These are phyloP conservation scores for Salvia sclarea DNA, from an alignment of 305 asterid genomes.

Conservation along the genomic window DNA sequence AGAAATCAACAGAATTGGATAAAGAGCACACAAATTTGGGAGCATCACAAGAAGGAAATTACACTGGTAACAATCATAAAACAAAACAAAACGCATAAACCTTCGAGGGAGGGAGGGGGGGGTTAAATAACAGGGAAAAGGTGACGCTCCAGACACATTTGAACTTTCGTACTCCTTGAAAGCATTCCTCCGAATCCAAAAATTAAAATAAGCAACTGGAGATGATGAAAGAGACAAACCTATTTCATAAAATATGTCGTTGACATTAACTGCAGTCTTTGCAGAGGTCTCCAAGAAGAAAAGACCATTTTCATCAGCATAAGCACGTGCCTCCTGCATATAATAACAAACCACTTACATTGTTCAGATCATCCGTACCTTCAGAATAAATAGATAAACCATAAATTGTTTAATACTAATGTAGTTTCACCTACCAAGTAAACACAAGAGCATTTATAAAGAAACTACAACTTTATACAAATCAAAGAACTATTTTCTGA, in stretches of 20 bases:
- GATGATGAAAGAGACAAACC: slow-evolving; percentile 45
- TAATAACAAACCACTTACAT: slow-evolving; percentile 2
- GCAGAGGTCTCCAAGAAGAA: slow-evolving; percentile 93
- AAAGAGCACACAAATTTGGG: neutral
- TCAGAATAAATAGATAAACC: neutral
- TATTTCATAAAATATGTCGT: slow-evolving; percentile 79
- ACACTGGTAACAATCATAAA: neutral
- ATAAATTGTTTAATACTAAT: neutral
- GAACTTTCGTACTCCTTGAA: slow-evolving; percentile 3
- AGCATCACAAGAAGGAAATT: neutral
- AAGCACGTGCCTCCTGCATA: slow-evolving; percentile 68
- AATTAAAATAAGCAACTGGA: neutral
- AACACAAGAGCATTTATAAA: slow-evolving; percentile 6
- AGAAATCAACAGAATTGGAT: neutral
- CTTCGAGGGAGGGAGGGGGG: neutral
- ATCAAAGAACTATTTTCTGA: neutral
- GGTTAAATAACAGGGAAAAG: neutral
- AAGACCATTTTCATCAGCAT: slow-evolving; percentile 85
- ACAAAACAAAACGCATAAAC: neutral
- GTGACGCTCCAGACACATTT: neutral
- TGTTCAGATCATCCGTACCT: slow-evolving; percentile 4
- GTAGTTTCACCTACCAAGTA: neutral
- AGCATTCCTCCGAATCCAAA: slow-evolving; percentile 20
- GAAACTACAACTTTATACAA: neutral
- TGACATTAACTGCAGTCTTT: slow-evolving; percentile 77